Evolutionary conservation across 2,329 filamentous ascomycete species (phyloP), one percentile per base, ranked within the genome.

Genomic region (Diaporthe velutina): DNA sequence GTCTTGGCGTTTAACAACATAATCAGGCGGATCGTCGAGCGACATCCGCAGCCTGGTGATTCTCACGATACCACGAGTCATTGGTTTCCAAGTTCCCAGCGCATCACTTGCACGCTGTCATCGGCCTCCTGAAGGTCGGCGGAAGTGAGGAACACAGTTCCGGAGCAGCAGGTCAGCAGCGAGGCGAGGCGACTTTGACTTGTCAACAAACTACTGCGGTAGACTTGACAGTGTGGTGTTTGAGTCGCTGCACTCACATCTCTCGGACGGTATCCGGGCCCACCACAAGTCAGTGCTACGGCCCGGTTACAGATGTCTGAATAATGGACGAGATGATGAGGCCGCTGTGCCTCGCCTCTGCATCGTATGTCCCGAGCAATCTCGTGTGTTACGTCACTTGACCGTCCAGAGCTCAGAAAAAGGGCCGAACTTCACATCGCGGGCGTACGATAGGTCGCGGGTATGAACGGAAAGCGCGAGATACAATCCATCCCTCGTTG

Each of bases 201-300:
- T 64, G 70, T 64, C 70, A 72, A 64, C 64, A 68, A n/a, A 60
- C 38, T 48, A 64, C 60, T 64, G 25, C 52, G 52, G 52, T 30
- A 25, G 38, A 42, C 40, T 70, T 38, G 50, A 72, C 70, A 72
- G 57, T 72, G 70, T 72, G 70, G 70, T 72, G 45, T 68, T 74
- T n/a, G 57, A 71, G 52, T 67, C 58, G 74, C 66, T 52, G 57
- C 40, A 75, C 57, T 50, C 66, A 25, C 57, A 60, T 70, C 66
- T 19, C 38, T 71, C 74, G 74, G 74, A 75, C 74, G 66, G 52
- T 74, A 61, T 40, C 74, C 74, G 74, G 55, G 30, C 19, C 70
- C n/a, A 30, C 38, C 35, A 42, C 40, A 66, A 64, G 74, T 70
- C 57, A 73, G 30, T 57, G 71, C 30, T 58, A 28, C 66, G 42